Base-by-base conservation (phyloP, 2,329 filamentous ascomycete genomes). In the Lachnellula occidentalis region DNA sequence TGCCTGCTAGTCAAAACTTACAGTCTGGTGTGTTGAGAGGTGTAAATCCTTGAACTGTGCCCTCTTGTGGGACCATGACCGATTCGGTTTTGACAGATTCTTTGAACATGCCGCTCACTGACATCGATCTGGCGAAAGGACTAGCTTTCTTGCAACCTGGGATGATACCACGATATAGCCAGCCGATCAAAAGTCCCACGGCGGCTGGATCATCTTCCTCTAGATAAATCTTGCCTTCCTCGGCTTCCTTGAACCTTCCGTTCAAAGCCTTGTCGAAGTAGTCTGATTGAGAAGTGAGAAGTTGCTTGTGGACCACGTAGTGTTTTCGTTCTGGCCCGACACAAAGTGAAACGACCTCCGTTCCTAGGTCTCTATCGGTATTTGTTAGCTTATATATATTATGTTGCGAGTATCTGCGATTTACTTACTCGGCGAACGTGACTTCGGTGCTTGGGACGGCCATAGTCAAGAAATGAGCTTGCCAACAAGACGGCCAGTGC, bases 221-320 rank as follows among this genome's bases (percentile, higher is more conserved):
- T 6, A 64, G 31, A 19, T 54, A 19, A 19, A 63, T 59, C 7
- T 43, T 49, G 34, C 60, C 60, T 27, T 54, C 48, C 46, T 51
- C 48, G 22, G 51, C 55, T 48, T 66, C 64, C 46, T 52, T 60
- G 53, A 64, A 63, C 3, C 43, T 34, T 9, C 59, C 55, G 37
- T 58, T 59, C 14, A 67, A 45, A 4, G 60, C 58, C n/a, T 58
- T 61, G 2, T 63, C 27, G 46, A 68, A 66, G 53, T 58, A 66
- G 5, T 48, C 39, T 1, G 63, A 66, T 22, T 61, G 55, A 4
- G 56, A 50, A 27, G 57, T 57, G 22, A 68, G 54, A 5, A 67
- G 53, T 5, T 54, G 45, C 21, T 64, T 64, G 37, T 66, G 65
- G 9, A 65, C 50, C 6, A 57, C 31, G 51, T 60, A 67, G 5